Evolutionary conservation across 2,329 filamentous ascomycete genomes (phyloP).

Genomic region (Stemphylium vesicarium): DNA sequence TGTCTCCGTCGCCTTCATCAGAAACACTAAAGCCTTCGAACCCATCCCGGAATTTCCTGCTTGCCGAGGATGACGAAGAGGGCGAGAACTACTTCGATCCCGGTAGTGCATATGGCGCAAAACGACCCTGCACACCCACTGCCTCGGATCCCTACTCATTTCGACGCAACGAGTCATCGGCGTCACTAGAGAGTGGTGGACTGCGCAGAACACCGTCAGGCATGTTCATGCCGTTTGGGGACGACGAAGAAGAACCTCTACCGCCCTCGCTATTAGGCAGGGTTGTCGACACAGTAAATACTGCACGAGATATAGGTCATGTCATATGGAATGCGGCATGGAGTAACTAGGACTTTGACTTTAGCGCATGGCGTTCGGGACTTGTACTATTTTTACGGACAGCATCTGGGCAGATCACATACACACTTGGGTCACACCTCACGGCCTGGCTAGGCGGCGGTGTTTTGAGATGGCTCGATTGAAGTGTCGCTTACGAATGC

Average conservation of each 20-base stretch:
- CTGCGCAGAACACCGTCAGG: constrained; percentile 82
- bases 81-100: constrained; percentile 55
- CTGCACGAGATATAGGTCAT: constrained; percentile 68
- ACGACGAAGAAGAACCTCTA: constrained; percentile 67
- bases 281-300: constrained; percentile 79
- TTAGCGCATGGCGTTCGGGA: constrained; percentile 34
- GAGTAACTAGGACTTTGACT: constrained; percentile 51
- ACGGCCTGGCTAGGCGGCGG: constrained; percentile 25
- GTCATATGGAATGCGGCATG: constrained; percentile 73
- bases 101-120: constrained; percentile 43
- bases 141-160: constrained; percentile 33
- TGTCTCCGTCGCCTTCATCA: constrained; percentile 79
- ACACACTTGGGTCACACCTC: constrained; percentile 16
- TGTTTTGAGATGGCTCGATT: constrained; percentile 21
- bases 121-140: constrained; percentile 47
- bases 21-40: constrained; percentile 79
- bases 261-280: constrained; percentile 73
- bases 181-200: constrained; percentile 51
- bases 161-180: constrained; percentile 22
- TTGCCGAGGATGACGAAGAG: constrained; percentile 62
- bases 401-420: constrained; percentile 24
- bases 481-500: constrained; percentile 23
- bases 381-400: constrained; percentile 27
- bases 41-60: constrained; percentile 68
- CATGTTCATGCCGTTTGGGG: constrained; percentile 90